Evolutionary conservation across 1,284 basidiomycete species (phyloP), one percentile per base, ranked within the genome.

Genomic region (Cryptococcus hybrid): DNA sequence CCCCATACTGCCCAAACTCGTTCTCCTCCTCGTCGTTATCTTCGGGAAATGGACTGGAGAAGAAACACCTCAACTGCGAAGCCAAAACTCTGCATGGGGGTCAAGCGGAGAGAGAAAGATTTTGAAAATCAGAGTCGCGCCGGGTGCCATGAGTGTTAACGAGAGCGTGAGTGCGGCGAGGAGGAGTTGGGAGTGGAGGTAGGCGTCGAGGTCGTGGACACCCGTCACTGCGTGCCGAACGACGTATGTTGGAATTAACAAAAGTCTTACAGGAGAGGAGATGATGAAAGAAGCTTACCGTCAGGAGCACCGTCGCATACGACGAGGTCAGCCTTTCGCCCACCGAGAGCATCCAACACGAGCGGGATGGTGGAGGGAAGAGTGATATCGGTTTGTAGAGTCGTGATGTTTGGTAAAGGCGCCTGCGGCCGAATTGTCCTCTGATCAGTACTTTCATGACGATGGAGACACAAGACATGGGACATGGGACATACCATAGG

Each of bases 231-330:
- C 6, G 45, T 8, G 5, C n/a, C 8, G 13, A 2, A 24, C 45
- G 3, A 45, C 24, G 5, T 30, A 24, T 18, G 15, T 24, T 24
- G 24, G 24, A 24, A 24, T 24, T 24, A 24, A 24, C 24, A 24
- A 24, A 24, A 43, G 15, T 34, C 38, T 18, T 40, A 24, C 4
- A 3, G 18, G n/a, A 4, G 45, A 47, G 13, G 12, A n/a, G 40
- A 42, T 44, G 13, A 13, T 44, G 43, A 9, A 43, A 15, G 34
- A 30, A 15, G 68, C 75, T 56, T 18, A 79, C 80, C 80, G 65
- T 84, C 83, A 3, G 83, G 83, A 13, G 83, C 83, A 7, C 83
- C 83, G 60, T 84, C 83, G 61, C 83, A 84, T 1, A 84, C 80
- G 35, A 84, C 81, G 40, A 84, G 70, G 56, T 84, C 80, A 0